Evolutionary conservation across 768 basidiomycete genomes (phyloP).

Genomic region (Epithele typhae): DNA sequence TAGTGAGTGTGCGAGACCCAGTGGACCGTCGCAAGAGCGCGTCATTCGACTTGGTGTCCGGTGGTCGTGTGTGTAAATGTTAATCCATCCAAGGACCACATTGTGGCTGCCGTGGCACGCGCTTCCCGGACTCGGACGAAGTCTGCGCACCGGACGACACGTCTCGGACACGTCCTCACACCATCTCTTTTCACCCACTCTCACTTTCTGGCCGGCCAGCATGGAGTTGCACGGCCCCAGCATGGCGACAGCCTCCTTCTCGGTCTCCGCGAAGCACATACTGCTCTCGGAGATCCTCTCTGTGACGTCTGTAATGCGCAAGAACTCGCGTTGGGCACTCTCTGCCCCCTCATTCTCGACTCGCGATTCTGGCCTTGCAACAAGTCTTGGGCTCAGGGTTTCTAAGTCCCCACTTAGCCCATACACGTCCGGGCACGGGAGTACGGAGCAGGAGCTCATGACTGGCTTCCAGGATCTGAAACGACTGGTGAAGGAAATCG

Average conservation of each 20-base stretch:
- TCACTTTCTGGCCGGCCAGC: neutral
- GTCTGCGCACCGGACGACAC: slow-evolving; percentile 1
- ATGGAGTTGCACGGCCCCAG: slow-evolving; percentile 5
- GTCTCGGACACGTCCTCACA: slow-evolving; percentile 1
- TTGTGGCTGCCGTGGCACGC: no score
- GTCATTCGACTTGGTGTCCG: no score
- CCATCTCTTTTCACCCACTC: neutral
- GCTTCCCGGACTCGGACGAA: neutral
- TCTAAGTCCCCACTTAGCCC: slow-evolving; percentile 42
- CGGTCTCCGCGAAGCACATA: slow-evolving; percentile 67
- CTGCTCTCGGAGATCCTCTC: slow-evolving; percentile 86
- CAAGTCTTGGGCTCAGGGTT: slow-evolving; percentile 69
- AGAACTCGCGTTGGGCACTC: slow-evolving; percentile 95
- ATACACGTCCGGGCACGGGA: slow-evolving; percentile 44
- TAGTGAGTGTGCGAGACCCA: no score
- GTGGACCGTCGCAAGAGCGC: no score
- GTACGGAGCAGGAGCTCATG: slow-evolving; percentile 83
- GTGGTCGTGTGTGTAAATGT: no score
- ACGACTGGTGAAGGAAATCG: slow-evolving; percentile 62
- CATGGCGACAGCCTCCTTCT: neutral
- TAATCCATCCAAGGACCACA: no score
- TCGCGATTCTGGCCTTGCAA: slow-evolving; percentile 66
- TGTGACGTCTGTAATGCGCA: slow-evolving; percentile 93
- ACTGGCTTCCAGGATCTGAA: slow-evolving; percentile 84
- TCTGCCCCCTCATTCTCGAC: slow-evolving; percentile 55